Base-by-base conservation (phyloP, 306 rosid species). In the Inga oerstediana region DNA sequence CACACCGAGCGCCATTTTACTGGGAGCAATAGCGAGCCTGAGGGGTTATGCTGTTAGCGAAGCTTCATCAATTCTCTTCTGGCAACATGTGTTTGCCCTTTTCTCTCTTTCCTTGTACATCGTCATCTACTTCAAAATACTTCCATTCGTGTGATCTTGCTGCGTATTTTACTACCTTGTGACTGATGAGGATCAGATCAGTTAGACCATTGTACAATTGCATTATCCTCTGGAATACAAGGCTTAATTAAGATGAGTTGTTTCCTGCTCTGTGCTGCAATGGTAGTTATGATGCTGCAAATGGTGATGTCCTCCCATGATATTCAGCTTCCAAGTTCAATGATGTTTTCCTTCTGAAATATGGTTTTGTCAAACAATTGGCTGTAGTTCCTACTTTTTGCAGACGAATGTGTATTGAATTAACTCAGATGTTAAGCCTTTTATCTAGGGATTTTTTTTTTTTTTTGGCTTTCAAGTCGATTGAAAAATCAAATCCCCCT, bases 41-140 rank as follows among this genome's bases (percentile, higher is more conserved):
- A 86, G 98, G 88, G 98, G 95, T 61, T 92, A 95, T 86, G 98
- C 98, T 72, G 95, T 95, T 59, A 85, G 94, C 0, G 98, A 95
- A 90, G 94, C 97, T 80, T 95, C 98, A 1, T 90, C 98, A 72
- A 86, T 95, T 80, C 89, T 93, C 82, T 93, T 95, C 86, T 95
- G 98, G 98, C 98, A 95, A 86, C 98, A 93, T 49, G 84, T 88
- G 81, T 92, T 88, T 82, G 92, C 98, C 12, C 95, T 92, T 46
- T 89, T 93, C 88, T 92, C 98, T 72, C 82, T 95, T 85, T 91
- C 98, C 37, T 43, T 95, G 66, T 92, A 89, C 77, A 85, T 91
- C 75, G 82, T 90, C 17, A 74, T 93, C 84, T 93, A 92, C 91
- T 95, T 95, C 67, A 91, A 81, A 84, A 82, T 93, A 56, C 34